Conservation (phyloP, 2,329 filamentous ascomycete species). For the Aspergillus sp. region DNA sequence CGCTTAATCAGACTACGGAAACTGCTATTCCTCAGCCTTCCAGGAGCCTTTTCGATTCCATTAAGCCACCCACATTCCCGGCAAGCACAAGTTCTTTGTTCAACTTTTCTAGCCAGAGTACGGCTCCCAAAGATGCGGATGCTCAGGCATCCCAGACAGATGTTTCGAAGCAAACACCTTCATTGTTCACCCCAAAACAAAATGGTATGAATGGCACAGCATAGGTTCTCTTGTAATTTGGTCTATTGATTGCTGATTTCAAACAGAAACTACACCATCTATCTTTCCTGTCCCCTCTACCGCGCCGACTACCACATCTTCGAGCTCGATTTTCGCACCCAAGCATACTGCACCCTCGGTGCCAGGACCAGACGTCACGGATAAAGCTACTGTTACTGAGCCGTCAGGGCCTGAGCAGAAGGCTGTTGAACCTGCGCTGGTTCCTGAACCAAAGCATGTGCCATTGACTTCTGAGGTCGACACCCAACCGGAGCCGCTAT, state of each 20-base stretch:
- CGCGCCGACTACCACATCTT: neutral
- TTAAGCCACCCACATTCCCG: conserved; percentile 4
- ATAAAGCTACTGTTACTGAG: neutral
- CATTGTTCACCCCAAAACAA: neutral
- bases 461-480: neutral
- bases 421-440: neutral
- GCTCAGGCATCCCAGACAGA: neutral
- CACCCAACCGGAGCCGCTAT: neutral
- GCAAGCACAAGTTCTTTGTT: conserved; percentile 5
- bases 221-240: neutral
- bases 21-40: conserved; percentile 9
- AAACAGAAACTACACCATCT: neutral
- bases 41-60: conserved; percentile 7
- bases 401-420: neutral
- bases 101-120: conserved; percentile 2
- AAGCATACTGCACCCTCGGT: neutral
- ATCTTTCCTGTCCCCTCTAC: neutral
- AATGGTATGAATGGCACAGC: neutral
- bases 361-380: neutral
- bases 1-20: conserved; percentile 4
- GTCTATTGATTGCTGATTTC: neutral
- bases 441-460: neutral
- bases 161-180: neutral
- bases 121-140: neutral
- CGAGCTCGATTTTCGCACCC: neutral